Evolutionary conservation across 352 stramenopile genomes (phyloP), one percentile per base, ranked within the genome.

Genomic region (Globisporangium megalacanthum): DNA sequence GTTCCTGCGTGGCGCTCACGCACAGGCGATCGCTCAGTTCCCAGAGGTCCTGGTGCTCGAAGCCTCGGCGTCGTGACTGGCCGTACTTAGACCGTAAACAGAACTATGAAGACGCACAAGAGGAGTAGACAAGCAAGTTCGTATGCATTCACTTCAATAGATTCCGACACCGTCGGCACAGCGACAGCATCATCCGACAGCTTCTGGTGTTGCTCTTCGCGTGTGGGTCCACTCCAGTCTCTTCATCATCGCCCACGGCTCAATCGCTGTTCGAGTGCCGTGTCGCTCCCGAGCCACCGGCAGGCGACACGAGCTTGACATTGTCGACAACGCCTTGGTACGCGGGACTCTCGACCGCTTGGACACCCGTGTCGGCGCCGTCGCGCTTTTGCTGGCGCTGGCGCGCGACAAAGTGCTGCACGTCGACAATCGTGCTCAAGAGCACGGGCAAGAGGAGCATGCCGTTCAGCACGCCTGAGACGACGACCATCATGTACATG

Each of bases 401-500:
- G 46, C 61, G 66, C 51, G 70, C 35, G 36, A 81, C 68, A 47
- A 84, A 75, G 48, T 67, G 52, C 57, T 73, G 50, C 42, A 83
- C 69, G 31, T 86, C 76, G 37, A 74, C 69, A 49, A 74, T 65
- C 9, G 77, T 72, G 35, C 77, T 87, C 47, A 88, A 50, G 56
- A 88, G 25, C 31, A 86, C 73, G 0, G 68, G 83, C 17, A 93
- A 60, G 54, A 93, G 51, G 44, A 86, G 41, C 68, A 93, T 79
- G 29, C 80, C 81, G 52, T 90, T 91, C 36, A 96, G 79, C 19
- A 89, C 81, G 31, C 88, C 88, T 42, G 83, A 84, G 17, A 89
- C 54, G 45, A 97, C 76, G 20, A 91, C 76, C 45, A 62, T 69
- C 72, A 94, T 88, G 72, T 97, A 97, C 88, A 96, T 96, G 55